Evolutionary conservation across 208 protist genomes (phyloP), one percentile per base, ranked within the genome.

Genomic region (Angomonas ambiguus): DNA sequence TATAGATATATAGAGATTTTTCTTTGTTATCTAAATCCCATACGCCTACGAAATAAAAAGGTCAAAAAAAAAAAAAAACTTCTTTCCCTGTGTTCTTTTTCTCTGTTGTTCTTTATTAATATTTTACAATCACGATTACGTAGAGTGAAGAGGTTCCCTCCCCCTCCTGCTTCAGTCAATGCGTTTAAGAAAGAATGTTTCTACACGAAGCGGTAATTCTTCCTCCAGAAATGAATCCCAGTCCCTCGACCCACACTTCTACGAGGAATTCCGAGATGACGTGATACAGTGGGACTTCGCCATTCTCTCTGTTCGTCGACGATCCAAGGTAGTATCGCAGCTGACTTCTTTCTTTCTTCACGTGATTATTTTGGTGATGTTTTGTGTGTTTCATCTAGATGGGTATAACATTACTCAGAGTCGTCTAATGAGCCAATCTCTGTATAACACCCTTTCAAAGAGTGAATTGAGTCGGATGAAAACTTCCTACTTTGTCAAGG

Each of bases 261-360:
- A 41, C 8, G 35, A 41, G 13, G 35, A 41, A 13, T 13, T 5
- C 35, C 18, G 45, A 53, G 32, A 41, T 11, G 58, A 63, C 16
- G 6, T 27, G 0, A 74, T 79, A 16, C 77, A 72, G 32, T 77
- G 68, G 67, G 70, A 73, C 38, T 80, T 80, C 49, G 74, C 66
- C 16, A 64, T 72, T 16, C 25, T 32, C 24, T 32, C 56, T 8
- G 60, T 83, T n/a, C n/a, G n/a, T 25, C 32, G 68, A 0, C 67
- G 68, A 31, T 62, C 63, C 28, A 20, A 48, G 13, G 51, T 72
- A 4, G 38, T 72, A 27, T 64, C 70, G 2, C 55, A 61, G 1
- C n/a, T 33, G 30, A 45, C 45, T 32, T 42, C 56, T 25, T 20
- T 75, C 38, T 18, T 72, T 13, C 27, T 75, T 24, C 57, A 71